Conservation (phyloP, 2,329 filamentous ascomycete genomes). For the Neonectria faginata region DNA sequence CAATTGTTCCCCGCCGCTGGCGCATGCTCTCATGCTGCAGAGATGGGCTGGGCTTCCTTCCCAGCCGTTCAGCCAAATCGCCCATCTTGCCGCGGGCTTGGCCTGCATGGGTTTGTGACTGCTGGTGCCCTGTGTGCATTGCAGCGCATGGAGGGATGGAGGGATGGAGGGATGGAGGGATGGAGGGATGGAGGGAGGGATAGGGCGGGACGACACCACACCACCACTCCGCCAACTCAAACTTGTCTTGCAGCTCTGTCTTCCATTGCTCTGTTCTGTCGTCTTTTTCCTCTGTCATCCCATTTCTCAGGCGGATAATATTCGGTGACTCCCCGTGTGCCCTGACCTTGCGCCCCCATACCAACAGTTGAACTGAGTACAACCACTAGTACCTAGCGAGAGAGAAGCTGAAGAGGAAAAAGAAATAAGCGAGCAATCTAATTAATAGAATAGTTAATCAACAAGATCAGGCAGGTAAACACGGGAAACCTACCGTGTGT, state of each 20-base stretch:
- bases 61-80: constrained; percentile 31
- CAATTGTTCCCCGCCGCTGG: constrained; percentile 37
- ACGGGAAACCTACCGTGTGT: too few relatives aligned
- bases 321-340: constrained; percentile 18
- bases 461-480: too few relatives aligned
- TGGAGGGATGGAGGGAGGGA: not conserved
- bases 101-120: constrained; percentile 36
- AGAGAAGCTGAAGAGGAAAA: not conserved
- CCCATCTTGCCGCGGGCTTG: constrained; percentile 37
- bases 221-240: constrained; percentile 3
- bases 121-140: constrained; percentile 8
- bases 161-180: not conserved
- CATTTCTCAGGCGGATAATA: not conserved
- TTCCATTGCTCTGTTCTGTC: not conserved
- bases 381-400: too few relatives aligned
- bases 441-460: too few relatives aligned
- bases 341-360: constrained; percentile 1
- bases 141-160: not conserved
- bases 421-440: not conserved
- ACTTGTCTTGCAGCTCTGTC: not conserved
- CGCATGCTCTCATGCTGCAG: constrained; percentile 34
- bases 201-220: not conserved
- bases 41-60: not conserved
- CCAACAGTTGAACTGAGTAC: not conserved
- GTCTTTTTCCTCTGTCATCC: not conserved